Evolutionary conservation across 2,329 filamentous ascomycete genomes (phyloP), one percentile per base, ranked within the genome.

Genomic region (Tolypocladium endophyticum): DNA sequence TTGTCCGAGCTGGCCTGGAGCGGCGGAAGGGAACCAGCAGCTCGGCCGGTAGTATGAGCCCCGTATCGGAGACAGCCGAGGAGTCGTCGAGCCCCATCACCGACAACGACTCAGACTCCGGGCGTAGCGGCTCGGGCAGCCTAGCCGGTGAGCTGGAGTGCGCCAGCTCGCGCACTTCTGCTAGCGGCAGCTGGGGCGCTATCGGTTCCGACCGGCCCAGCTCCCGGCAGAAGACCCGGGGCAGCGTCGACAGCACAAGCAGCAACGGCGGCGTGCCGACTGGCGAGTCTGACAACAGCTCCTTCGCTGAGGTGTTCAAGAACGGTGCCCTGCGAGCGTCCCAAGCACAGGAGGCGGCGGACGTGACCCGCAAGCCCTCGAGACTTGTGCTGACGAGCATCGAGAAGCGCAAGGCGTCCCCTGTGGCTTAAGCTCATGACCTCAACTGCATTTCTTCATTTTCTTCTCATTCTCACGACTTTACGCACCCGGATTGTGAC

Each of bases 1-100:
- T 99, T 56, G 90, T 97, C 62, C 89, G 90, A 64, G 93, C 93
- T 58, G 92, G 93, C 20, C 83, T 94, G 63, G 90, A 92, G 70
- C 89, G 94, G 61, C 90, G 93, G 83, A 80, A 88, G 82, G 76
- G 87, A 61, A 89, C 88, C 63, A 81, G 85, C 63, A 87, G 86
- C 72, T 85, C 82, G 64, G 81, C 81, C 61, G 90, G 90, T 61
- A 92, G 88, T 74, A 90, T 91, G 77, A 95, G 90, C 69, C 93
- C 94, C 16, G 88, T 93, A 60, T 97, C 92, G 58, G 94, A 97
- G 77, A 86, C 82, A 59, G 81, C 80, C 4, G 85, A 87, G 67
- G 79, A 85, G 64, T 74, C 85, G 60, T 87, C 89, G 64, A 87
- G 87, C 12, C 83, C 87, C 56, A 72, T 84, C 58, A 85, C 84